Conservation (phyloP, 2,329 filamentous ascomycete species). For the Pseudogymnoascus sp. region DNA sequence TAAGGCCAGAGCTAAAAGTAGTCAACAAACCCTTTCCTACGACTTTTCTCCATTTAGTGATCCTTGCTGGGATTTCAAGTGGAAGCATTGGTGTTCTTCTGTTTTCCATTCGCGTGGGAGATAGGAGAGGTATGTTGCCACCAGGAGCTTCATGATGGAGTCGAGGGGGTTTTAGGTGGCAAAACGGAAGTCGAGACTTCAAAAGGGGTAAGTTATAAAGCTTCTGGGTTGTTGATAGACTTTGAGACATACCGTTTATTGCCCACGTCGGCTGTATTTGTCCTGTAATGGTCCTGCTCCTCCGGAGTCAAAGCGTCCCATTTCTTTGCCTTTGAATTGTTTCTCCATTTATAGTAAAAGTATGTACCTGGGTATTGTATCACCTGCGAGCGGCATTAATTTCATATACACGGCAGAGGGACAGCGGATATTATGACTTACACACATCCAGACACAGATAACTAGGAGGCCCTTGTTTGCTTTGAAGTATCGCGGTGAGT, state of each 20-base stretch:
- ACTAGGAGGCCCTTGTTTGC: not conserved
- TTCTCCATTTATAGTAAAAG: not conserved
- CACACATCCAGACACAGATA: not conserved
- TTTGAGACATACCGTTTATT: not conserved
- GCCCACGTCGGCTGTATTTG: not conserved
- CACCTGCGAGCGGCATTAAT: not conserved
- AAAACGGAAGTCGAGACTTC: not conserved
- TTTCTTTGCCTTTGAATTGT: conserved; percentile 22
- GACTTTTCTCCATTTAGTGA: too few species aligned
- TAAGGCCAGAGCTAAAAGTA: too few species aligned
- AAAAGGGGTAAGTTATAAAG: not conserved
- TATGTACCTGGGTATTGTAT: not conserved
- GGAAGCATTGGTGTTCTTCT: too few species aligned
- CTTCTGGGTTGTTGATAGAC: not conserved
- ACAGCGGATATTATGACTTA: not conserved
- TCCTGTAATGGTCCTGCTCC: conserved; percentile 16
- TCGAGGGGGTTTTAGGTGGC: not conserved
- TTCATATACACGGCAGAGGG: not conserved
- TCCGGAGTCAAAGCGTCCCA: conserved; percentile 33
- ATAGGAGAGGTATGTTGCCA: too few species aligned
- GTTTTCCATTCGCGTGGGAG: too few species aligned
- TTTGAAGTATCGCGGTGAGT: not conserved
- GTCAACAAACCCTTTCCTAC: too few species aligned
- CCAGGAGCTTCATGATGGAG: too few species aligned
- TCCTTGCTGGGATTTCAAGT: too few species aligned